Percentiles rank a stretch among this genome's conserved stretches.
phyloP scores from a whole-genome alignment of 2,329 filamentous ascomycete genomes.

The Aureobasidium sp. region DNA sequence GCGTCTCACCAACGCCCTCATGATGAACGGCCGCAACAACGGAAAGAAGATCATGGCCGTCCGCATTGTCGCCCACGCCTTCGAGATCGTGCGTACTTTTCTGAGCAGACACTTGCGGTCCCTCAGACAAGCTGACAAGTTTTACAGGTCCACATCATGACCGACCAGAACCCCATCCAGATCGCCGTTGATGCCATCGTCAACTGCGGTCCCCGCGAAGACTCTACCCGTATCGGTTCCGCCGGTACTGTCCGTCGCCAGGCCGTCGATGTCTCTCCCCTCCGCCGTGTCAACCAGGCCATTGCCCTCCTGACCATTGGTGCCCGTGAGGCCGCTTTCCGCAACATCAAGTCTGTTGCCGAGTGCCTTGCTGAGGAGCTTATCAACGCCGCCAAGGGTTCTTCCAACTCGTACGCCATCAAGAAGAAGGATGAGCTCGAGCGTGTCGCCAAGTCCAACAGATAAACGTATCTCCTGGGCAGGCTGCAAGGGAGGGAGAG shows the following conservation, averaged over 20 bases:
- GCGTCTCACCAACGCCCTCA: slow-evolving; percentile 99
- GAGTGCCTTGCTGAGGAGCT: slow-evolving; percentile 99
- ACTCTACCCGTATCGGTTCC: slow-evolving; percentile 98
- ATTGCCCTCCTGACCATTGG: slow-evolving; percentile 98
- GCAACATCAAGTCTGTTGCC: slow-evolving; percentile 99
- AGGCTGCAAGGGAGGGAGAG: background rate
- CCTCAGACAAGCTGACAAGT: background rate
- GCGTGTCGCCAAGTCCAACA: slow-evolving; percentile 99
- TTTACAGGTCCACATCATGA: slow-evolving; percentile 96
- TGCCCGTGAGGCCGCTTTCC: slow-evolving; percentile 97
- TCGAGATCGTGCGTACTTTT: slow-evolving; percentile 70
- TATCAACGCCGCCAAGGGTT: slow-evolving; percentile 99
- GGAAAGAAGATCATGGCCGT: slow-evolving; percentile 99
- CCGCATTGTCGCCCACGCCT: slow-evolving; percentile 96
- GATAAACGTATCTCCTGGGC: slow-evolving; percentile 56
- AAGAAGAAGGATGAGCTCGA: slow-evolving; percentile 99
- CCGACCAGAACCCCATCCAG: slow-evolving; percentile 99
- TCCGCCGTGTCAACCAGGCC: slow-evolving; percentile 99
- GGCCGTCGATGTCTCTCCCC: slow-evolving; percentile 99
- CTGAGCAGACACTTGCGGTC: background rate
- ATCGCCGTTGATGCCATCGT: slow-evolving; percentile 98
- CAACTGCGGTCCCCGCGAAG: slow-evolving; percentile 99
- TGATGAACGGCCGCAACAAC: slow-evolving; percentile 99
- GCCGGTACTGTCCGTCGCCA: slow-evolving; percentile 99
- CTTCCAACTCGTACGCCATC: slow-evolving; percentile 99